Evolutionary conservation across 2,329 filamentous ascomycete genomes (phyloP).

Genomic region (Alternaria incomplexa): DNA sequence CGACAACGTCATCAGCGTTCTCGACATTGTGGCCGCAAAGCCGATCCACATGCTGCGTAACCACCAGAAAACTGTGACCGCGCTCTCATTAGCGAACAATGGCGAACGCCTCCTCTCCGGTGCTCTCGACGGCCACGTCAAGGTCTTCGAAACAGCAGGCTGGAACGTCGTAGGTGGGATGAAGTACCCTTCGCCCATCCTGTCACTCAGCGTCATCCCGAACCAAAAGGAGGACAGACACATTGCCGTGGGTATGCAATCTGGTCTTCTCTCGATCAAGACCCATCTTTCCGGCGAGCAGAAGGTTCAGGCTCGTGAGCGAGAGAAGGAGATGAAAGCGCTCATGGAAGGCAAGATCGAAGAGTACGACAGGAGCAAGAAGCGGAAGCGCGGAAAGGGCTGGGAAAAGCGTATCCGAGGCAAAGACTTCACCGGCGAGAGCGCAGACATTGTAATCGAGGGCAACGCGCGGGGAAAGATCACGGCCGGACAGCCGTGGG

Average conservation of each 20-base stretch:
- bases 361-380: constrained; percentile 75
- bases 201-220: constrained; percentile 79
- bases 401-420: constrained; percentile 69
- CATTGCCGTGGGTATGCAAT: constrained; percentile 92
- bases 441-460: constrained; percentile 86
- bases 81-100: constrained; percentile 79
- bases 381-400: constrained; percentile 64
- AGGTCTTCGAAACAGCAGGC: constrained; percentile 89
- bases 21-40: constrained; percentile 90
- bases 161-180: constrained; percentile 97
- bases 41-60: constrained; percentile 87
- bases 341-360: constrained; percentile 79
- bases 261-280: constrained; percentile 86
- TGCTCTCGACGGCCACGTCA: constrained; percentile 93
- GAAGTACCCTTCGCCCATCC: constrained; percentile 91
- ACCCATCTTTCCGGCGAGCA: constrained; percentile 86
- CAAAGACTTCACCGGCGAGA: constrained; percentile 82
- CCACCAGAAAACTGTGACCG: constrained; percentile 97
- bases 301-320: constrained; percentile 75
- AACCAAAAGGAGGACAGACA: constrained; percentile 82
- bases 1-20: constrained; percentile 84
- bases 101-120: constrained; percentile 84
- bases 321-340: constrained; percentile 84
- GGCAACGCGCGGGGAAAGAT: constrained; percentile 69
- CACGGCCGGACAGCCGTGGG: constrained; percentile 76